Evolutionary conservation across 768 basidiomycete genomes (phyloP).

Genomic region (Lactarius evosmus): DNA sequence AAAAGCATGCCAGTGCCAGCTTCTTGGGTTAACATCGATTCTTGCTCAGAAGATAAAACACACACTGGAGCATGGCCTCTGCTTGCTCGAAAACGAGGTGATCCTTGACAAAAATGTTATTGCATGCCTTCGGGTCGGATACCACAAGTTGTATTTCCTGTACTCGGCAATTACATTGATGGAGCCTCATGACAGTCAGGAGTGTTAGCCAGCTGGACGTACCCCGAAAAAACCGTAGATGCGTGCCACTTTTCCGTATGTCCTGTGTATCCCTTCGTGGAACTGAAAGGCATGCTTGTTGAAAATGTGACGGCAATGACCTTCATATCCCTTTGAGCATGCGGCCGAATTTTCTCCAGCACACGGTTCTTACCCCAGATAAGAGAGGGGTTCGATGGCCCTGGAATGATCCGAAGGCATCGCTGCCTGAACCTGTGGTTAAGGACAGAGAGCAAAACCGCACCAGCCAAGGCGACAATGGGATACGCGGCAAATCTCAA

Average conservation of each 20-base stretch:
- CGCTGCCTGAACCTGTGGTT: background rate
- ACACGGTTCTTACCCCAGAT: background rate
- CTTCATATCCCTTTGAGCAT: background rate
- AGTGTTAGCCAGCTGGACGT: background rate
- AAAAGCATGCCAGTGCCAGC: background rate
- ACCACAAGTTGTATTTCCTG: background rate
- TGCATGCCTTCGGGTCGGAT: background rate
- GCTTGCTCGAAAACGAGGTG: conserved; percentile 3
- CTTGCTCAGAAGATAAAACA: background rate
- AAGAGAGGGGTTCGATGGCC: background rate
- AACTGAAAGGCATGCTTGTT: background rate
- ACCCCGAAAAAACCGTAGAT: conserved; percentile 1
- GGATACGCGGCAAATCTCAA: background rate
- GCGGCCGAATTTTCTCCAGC: background rate
- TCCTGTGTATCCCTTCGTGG: background rate
- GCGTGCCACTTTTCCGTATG: background rate
- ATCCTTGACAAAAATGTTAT: conserved; percentile 1
- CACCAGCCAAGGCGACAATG: background rate
- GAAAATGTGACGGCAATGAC: background rate
- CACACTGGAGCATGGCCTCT: background rate
- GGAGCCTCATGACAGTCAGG: too few relatives aligned
- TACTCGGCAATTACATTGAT: too few relatives aligned
- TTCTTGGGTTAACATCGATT: background rate
- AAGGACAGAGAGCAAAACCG: background rate
- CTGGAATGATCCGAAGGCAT: background rate